Evolutionary conservation across 1,284 basidiomycete genomes (phyloP).

Genomic region (Vanrija sp.): DNA sequence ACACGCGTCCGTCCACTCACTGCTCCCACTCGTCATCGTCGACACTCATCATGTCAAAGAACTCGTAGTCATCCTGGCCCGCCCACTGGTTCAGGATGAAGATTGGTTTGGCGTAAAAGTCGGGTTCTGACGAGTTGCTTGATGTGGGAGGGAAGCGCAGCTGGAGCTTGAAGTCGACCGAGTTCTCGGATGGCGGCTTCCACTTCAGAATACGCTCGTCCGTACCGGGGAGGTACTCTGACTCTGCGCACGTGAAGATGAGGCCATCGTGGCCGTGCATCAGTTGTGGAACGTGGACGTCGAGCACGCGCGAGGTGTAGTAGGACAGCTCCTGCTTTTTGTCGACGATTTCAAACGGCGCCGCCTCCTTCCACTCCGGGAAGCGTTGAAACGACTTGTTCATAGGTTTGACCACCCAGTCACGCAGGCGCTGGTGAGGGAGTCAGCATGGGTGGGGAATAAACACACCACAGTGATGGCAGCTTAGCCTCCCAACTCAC

Average conservation of each 20-base stretch:
- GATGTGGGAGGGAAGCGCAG: conserved; percentile 76
- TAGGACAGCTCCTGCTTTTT: conserved; percentile 91
- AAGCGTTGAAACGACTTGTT: conserved; percentile 61
- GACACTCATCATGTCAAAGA: conserved; percentile 81
- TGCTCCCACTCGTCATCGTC: conserved; percentile 88
- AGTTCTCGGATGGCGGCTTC: conserved; percentile 98
- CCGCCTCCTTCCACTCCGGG: conserved; percentile 59
- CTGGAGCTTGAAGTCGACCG: conserved; percentile 93
- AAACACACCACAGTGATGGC: not conserved
- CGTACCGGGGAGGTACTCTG: conserved; percentile 83
- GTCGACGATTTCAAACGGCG: conserved; percentile 86
- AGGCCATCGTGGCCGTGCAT: conserved; percentile 94
- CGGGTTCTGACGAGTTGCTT: conserved; percentile 60
- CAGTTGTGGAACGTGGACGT: conserved; percentile 76
- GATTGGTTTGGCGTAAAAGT: conserved; percentile 78
- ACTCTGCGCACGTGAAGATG: conserved; percentile 89
- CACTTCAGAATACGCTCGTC: conserved; percentile 93
- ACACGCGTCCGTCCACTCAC: conserved; percentile 53
- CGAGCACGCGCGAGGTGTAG: conserved; percentile 77
- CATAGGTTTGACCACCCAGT: conserved; percentile 80
- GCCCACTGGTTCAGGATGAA: conserved; percentile 79
- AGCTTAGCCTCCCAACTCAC: conserved; percentile 53
- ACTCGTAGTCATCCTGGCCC: conserved; percentile 66
- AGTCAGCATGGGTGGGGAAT: not conserved
- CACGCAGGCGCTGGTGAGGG: conserved; percentile 64